A percentile compares a stretch with the other conserved stretches of the same genome.
phyloP scores from a whole-genome alignment of 768 basidiomycete genomes.

The Nevesoporus exiguus region DNA sequence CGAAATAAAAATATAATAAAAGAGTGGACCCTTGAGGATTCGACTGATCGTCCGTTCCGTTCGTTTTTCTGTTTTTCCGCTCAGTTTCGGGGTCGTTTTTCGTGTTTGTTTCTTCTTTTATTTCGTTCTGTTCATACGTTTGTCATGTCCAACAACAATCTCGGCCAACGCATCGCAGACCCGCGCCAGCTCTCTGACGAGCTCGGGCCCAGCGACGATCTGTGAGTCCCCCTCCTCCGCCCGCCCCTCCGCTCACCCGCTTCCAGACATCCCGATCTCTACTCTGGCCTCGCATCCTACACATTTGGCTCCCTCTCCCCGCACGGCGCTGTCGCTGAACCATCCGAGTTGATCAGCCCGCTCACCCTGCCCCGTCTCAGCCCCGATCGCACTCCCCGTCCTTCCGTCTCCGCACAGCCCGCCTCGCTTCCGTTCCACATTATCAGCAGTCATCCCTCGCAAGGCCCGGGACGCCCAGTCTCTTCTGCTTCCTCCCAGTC shows the following conservation, averaged over 20 bases:
- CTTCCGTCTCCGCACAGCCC: slow-evolving; percentile 34
- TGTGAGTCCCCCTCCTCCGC: not conserved
- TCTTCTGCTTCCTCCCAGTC: slow-evolving; percentile 14
- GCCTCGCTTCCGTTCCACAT: not conserved
- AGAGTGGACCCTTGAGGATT: not conserved
- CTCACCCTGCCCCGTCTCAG: slow-evolving; percentile 32
- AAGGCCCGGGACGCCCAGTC: slow-evolving; percentile 27
- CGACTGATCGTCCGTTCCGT: not conserved
- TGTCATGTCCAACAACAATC: slow-evolving; percentile 12
- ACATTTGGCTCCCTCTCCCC: slow-evolving; percentile 37
- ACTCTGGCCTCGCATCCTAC: slow-evolving; percentile 40
- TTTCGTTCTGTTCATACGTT: slow-evolving; percentile 15
- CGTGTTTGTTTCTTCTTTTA: not conserved
- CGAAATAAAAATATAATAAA: slow-evolving; percentile 9
- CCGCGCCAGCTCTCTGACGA: slow-evolving; percentile 29
- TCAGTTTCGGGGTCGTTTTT: not conserved
- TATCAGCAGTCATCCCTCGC: slow-evolving; percentile 36
- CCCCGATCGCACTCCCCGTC: slow-evolving; percentile 44
- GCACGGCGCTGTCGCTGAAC: slow-evolving; percentile 12
- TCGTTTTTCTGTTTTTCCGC: not conserved
- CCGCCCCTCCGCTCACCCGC: not conserved
- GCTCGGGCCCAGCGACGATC: slow-evolving; percentile 12
- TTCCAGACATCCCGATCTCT: slow-evolving; percentile 21
- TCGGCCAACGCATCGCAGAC: slow-evolving; percentile 30
- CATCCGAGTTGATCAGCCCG: slow-evolving; percentile 35